phyloP scores from a whole-genome alignment of 106 monocot species.

The Allium cepa region DNA sequence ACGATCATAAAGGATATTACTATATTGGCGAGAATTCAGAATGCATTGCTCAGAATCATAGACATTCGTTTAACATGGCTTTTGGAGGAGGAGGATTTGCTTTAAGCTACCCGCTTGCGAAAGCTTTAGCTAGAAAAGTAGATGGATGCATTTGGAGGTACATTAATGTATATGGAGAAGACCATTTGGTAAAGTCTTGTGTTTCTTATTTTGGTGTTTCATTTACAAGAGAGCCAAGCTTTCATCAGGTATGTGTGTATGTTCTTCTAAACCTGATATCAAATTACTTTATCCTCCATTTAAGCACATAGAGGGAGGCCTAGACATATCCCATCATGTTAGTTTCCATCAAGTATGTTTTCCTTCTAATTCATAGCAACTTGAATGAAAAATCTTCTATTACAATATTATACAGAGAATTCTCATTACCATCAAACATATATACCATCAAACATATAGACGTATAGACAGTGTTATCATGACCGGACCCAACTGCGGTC shows the following conservation, averaged over 20 bases:
- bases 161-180: slow-evolving; percentile 41
- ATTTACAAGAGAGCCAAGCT: slow-evolving; percentile 32
- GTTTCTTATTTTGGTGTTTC: slow-evolving; percentile 58
- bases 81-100: slow-evolving; percentile 53
- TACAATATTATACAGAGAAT: no score
- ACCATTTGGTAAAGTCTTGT: slow-evolving; percentile 49
- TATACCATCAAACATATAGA: no score
- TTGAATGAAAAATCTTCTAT: no score
- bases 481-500: no score
- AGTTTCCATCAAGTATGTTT: background rate
- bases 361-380: no score
- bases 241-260: slow-evolving; percentile 33
- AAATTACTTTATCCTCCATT: no score
- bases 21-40: slow-evolving; percentile 50
- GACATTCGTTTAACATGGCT: slow-evolving; percentile 40
- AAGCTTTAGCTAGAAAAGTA: slow-evolving; percentile 17
- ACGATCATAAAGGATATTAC: slow-evolving; percentile 30
- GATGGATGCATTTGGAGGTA: slow-evolving; percentile 41
- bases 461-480: no score
- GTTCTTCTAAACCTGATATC: no score
- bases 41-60: slow-evolving; percentile 33
- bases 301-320: no score
- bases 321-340: no score
- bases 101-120: slow-evolving; percentile 37
- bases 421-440: no score